These are phyloP conservation scores for Salvia sclarea DNA, from an alignment of 305 asterid species.

Conservation along the genomic window DNA sequence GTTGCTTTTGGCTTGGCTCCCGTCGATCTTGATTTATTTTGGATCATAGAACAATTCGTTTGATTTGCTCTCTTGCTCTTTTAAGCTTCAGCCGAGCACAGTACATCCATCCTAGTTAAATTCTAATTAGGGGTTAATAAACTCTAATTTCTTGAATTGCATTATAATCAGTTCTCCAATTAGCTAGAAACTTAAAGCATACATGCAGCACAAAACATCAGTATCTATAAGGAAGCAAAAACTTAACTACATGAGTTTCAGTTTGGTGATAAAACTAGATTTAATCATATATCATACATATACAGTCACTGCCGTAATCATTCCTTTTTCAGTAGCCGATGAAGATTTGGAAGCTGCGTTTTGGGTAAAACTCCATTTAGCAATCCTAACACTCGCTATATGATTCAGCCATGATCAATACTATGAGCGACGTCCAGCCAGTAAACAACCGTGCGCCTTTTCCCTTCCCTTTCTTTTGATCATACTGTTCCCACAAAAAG, in stretches of 20 bases:
- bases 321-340: no score
- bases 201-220: background rate
- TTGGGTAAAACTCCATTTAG: background rate
- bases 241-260: background rate
- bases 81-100: no score
- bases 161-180: background rate
- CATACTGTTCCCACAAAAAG: slow-evolving; percentile 93
- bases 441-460: slow-evolving; percentile 84
- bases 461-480: slow-evolving; percentile 87
- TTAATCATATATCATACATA: no score
- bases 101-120: no score
- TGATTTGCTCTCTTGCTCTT: no score
- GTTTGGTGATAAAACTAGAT: background rate
- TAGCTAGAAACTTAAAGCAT: background rate
- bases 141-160: background rate
- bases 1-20: no score
- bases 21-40: no score
- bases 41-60: no score
- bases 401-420: slow-evolving; percentile 80
- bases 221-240: background rate
- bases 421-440: slow-evolving; percentile 89
- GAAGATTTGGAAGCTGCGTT: background rate
- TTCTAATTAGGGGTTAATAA: no score
- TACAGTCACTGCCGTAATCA: background rate
- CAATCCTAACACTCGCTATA: slow-evolving; percentile 52